phyloP scores from a whole-genome alignment of 1,139 yeast genomes.

The Saccharomyces hybrid region DNA sequence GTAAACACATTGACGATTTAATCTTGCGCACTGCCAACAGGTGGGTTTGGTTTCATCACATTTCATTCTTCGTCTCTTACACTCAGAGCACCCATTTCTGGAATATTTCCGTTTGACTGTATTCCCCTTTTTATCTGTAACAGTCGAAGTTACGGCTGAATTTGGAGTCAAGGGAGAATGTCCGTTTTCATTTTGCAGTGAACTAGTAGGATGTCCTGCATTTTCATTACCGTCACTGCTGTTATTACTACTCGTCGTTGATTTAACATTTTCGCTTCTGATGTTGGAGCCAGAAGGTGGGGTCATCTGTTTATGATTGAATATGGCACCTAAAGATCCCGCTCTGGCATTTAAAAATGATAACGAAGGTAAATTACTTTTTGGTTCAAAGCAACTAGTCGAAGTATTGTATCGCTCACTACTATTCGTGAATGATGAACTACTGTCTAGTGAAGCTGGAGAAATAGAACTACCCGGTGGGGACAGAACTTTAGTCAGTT shows the following conservation, averaged over 20 bases:
- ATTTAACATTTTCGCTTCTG: neutral
- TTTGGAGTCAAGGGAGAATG: conserved; percentile 1
- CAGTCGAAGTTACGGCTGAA: conserved; percentile 11
- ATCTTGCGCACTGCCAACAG: conserved; percentile 43
- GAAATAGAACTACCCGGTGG: conserved; percentile 15
- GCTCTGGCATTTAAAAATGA: conserved; percentile 8
- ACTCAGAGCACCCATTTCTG: conserved; percentile 37
- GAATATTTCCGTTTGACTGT: conserved; percentile 29
- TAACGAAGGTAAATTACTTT: conserved; percentile 6
- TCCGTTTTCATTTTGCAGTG: neutral
- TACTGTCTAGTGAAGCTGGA: conserved; percentile 17
- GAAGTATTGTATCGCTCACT: neutral
- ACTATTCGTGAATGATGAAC: conserved; percentile 7
- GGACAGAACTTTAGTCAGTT: conserved; percentile 8
- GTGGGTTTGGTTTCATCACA: conserved; percentile 56
- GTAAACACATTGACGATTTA: conserved; percentile 36
- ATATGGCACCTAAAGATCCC: conserved; percentile 4
- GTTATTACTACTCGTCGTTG: neutral
- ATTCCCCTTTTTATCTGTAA: conserved; percentile 17
- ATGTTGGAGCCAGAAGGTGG: neutral
- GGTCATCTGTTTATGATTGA: conserved; percentile 2
- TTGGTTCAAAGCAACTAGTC: neutral
- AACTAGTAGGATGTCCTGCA: neutral
- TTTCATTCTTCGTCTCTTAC: conserved; percentile 38
- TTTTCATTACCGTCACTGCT: neutral